Evolutionary conservation across 202 grass and related monocot species (phyloP), one percentile per base, ranked within the genome.

Genomic region (Saccharum hybrid): DNA sequence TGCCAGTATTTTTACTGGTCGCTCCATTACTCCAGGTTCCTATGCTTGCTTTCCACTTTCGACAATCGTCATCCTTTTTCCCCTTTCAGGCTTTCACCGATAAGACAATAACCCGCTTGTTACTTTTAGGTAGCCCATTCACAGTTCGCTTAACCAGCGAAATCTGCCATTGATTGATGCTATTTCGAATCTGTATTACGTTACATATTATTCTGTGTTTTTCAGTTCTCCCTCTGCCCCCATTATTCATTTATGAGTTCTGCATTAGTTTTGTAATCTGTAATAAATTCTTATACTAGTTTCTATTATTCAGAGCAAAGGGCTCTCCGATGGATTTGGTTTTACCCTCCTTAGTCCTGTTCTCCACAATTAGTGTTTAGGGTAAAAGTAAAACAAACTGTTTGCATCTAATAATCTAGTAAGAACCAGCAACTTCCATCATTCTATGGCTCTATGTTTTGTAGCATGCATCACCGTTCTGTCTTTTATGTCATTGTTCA

Each of bases 1-100:
- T 98, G 96, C 77, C 93, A 94, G 75, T 98, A 96, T 79, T 98
- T 98, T 83, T 98, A 96, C 62, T 98, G 96, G 96, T 92, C 93
- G 16, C 93, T 96, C 21, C 93, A 94, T 80, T 94, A 88, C 63
- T 84, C 89, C 71, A 90, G 89, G 96, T 70, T 22, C 11, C 26
- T 8, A 15, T 36, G 4, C 31, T 8, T 30, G 2, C 16, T 26
- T 10, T 18, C 23, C 18, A 8, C 39, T 4, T 31, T 26, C n/a
- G 13, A n/a, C 51, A 40, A 11, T 60, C 21, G 56, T 60, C 56
- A 23, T 23, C n/a, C 21, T 9, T 23, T 60, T 59, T 4, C 9
- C 8, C n/a, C 56, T 23, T 4, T 22, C 54, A 22, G 54, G 19
- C n/a, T 60, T 22, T 22, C 8, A 59, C 56, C 56, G 0, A 10